Percentiles rank a stretch among this genome's conserved stretches.
Evolutionary conservation across 768 basidiomycete species (phyloP).

Genomic region (Gloeostereum incarnatum): DNA sequence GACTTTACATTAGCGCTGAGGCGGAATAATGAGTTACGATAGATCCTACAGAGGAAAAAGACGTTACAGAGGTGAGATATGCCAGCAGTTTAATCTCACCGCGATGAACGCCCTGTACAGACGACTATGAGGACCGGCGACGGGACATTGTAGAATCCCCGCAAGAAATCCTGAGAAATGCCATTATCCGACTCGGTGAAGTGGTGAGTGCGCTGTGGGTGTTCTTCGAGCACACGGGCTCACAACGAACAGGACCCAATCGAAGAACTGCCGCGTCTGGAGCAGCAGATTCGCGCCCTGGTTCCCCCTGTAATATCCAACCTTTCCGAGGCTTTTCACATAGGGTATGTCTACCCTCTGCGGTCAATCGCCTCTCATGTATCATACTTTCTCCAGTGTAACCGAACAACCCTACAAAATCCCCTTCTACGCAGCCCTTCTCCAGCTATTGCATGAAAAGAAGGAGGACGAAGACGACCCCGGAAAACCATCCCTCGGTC

Average conservation of each 20-base stretch:
- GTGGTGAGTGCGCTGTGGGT: slow-evolving; percentile 43
- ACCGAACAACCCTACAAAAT: slow-evolving; percentile 94
- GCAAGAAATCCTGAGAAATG: slow-evolving; percentile 57
- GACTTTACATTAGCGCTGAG: no score
- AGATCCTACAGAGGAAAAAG: slow-evolving; percentile 38
- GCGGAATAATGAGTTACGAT: slow-evolving; percentile 62
- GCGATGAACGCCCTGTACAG: slow-evolving; percentile 23
- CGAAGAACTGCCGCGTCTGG: slow-evolving; percentile 62
- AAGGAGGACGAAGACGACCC: slow-evolving; percentile 22
- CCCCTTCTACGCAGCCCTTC: slow-evolving; percentile 76
- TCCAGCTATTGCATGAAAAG: slow-evolving; percentile 56
- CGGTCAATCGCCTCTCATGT: neutral
- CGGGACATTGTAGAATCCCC: slow-evolving; percentile 60
- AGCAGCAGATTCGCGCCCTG: slow-evolving; percentile 54
- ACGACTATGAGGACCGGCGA: slow-evolving; percentile 63
- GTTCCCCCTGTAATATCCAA: slow-evolving; percentile 48
- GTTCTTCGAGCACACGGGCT: slow-evolving; percentile 7
- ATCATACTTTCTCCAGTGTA: slow-evolving; percentile 36
- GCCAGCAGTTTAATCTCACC: slow-evolving; percentile 9
- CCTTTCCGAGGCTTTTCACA: slow-evolving; percentile 66
- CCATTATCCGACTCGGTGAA: slow-evolving; percentile 71
- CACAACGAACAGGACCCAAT: slow-evolving; percentile 44
- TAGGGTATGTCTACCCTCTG: slow-evolving; percentile 38
- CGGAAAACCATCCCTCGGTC: slow-evolving; percentile 41
- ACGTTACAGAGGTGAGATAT: slow-evolving; percentile 45